Percentiles rank a stretch among this genome's conserved stretches.
phyloP scores from a whole-genome alignment of 805 yeast species.

The Yarrowia sp. region DNA sequence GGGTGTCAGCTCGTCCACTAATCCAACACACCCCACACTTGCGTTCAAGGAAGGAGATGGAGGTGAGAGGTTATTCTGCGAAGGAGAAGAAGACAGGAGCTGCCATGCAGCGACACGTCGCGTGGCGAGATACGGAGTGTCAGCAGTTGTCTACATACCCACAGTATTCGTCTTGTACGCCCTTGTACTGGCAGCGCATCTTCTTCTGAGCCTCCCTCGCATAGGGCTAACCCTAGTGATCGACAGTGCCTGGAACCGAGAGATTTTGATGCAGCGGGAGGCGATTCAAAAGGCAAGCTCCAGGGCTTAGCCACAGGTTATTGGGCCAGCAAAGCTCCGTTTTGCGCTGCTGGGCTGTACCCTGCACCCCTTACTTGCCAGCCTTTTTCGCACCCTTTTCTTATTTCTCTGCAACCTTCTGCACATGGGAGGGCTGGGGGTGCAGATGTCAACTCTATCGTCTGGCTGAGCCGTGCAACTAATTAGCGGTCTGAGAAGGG shows the following conservation, averaged over 20 bases:
- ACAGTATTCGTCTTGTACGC: too few relatives aligned
- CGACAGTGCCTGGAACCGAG: neutral
- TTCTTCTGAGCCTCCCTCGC: too few relatives aligned
- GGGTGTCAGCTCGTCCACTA: too few relatives aligned
- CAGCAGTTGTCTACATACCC: too few relatives aligned
- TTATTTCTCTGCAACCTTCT: constrained; percentile 3
- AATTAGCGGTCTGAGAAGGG: neutral
- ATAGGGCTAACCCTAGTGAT: neutral
- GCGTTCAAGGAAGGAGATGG: too few relatives aligned
- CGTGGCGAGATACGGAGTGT: neutral
- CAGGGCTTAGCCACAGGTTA: too few relatives aligned
- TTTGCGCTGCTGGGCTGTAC: neutral
- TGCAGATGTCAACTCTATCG: constrained; percentile 9
- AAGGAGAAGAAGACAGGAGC: neutral
- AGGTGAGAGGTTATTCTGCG: neutral
- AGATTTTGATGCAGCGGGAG: neutral
- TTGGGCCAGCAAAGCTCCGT: too few relatives aligned
- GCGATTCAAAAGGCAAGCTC: neutral
- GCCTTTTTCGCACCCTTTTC: neutral
- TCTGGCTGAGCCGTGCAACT: neutral
- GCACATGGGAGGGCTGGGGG: neutral
- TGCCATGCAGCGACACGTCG: neutral
- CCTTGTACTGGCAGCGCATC: too few relatives aligned
- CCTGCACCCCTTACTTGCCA: constrained; percentile 20
- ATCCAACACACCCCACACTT: too few relatives aligned